These are phyloP conservation scores for Eucalyptus melliodora DNA, from an alignment of 345 rosid species.

Conservation along the genomic window DNA sequence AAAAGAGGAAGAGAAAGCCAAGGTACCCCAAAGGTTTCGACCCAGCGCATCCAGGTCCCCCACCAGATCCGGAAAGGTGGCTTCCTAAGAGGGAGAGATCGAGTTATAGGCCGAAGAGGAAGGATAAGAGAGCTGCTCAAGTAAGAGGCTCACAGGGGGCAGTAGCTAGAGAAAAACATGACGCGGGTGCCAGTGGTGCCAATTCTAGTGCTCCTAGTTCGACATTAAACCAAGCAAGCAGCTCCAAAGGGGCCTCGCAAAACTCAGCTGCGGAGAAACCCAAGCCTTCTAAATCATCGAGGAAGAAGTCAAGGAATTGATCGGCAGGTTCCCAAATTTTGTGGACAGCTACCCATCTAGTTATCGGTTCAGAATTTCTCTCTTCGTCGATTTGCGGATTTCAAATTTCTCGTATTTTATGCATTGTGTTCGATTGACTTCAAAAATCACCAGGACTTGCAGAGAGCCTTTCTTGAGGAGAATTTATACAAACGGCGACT, in stretches of 20 bases:
- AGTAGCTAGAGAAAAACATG: constrained; percentile 67
- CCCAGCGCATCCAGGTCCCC: constrained; percentile 94
- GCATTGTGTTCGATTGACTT: not conserved
- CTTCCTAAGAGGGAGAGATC: constrained; percentile 95
- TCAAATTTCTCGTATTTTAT: not conserved
- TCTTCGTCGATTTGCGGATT: not conserved
- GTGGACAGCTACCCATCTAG: not conserved
- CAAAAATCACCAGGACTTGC: not conserved
- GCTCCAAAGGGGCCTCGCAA: constrained; percentile 34
- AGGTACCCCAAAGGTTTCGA: constrained; percentile 97
- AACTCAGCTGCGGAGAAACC: constrained; percentile 26
- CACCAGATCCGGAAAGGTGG: constrained; percentile 98
- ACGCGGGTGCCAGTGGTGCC: constrained; percentile 24
- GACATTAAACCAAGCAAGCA: constrained; percentile 24
- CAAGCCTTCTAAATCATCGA: constrained; percentile 70
- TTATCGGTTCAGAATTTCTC: not conserved
- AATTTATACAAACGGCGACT: not conserved
- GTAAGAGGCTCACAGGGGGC: constrained; percentile 95
- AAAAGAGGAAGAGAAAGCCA: constrained; percentile 97
- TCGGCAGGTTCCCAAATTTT: not conserved
- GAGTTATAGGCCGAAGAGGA: constrained; percentile 85
- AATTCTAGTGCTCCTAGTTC: constrained; percentile 12
- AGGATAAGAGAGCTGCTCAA: constrained; percentile 93
- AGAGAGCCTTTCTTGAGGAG: not conserved
- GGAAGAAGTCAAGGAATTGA: constrained; percentile 84